A percentile compares a stretch with the other conserved stretches of the same genome.
Conservation (phyloP, 1,284 basidiomycete species). For the Ceratobasidium sp. region DNA sequence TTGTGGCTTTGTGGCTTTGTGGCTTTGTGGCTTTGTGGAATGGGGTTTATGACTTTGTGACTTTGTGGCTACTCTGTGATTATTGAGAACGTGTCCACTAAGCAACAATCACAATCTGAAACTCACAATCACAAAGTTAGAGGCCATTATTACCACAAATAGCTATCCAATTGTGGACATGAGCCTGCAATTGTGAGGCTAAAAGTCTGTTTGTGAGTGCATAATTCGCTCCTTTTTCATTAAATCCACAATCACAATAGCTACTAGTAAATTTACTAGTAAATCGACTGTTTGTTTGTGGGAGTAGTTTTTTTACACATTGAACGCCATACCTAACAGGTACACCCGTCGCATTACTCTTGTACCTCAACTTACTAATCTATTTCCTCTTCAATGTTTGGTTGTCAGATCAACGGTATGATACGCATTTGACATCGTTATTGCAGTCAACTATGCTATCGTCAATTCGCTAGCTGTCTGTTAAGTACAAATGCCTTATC, state of each 20-base stretch:
- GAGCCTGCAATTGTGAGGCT: not conserved
- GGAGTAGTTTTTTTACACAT: not conserved
- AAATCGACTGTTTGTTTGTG: not conserved
- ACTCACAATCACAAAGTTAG: not conserved
- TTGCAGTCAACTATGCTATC: too few relatives aligned
- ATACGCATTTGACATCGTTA: too few relatives aligned
- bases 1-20: not conserved
- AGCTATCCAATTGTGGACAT: too few relatives aligned
- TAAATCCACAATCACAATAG: not conserved
- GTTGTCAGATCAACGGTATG: too few relatives aligned
- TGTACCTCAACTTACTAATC: too few relatives aligned
- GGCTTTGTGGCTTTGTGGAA: not conserved
- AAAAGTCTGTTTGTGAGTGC: not conserved
- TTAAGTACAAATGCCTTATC: too few relatives aligned
- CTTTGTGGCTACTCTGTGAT: too few relatives aligned
- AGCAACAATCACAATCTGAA: not conserved
- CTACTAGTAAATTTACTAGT: not conserved
- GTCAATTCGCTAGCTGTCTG: too few relatives aligned
- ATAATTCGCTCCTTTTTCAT: not conserved
- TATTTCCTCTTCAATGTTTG: too few relatives aligned
- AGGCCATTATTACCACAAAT: too few relatives aligned
- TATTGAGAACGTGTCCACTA: too few relatives aligned
- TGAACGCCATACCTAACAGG: constrained; percentile 25
- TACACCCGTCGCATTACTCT: too few relatives aligned
- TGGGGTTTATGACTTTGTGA: not conserved